Evolutionary conservation across 2,329 filamentous ascomycete genomes (phyloP), one percentile per base, ranked within the genome.

Genomic region (Fusarium sp.): DNA sequence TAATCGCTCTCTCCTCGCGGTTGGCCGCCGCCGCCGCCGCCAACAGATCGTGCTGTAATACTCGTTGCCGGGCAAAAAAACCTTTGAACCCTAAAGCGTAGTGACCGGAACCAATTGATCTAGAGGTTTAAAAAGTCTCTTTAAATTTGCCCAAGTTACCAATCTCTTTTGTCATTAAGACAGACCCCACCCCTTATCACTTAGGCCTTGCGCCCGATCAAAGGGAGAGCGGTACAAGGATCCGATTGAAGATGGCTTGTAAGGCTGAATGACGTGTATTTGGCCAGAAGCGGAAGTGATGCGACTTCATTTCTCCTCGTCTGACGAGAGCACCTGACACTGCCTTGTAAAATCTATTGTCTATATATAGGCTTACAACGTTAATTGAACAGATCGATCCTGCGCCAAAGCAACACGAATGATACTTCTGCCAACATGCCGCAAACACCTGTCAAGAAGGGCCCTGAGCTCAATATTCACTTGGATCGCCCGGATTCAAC

Each of bases 311-410:
- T 27, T 25, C 54, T 57, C 54, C 54, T 8, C n/a, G 11, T 57
- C 39, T 49, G 41, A 35, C 39, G 3, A 10, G 11, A 48, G 11
- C 31, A 42, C 14, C n/a, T 10, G 23, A 12, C n/a, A 19, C 2
- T 5, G 11, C 12, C 7, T 10, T 12, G 8, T 4, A 5, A 49
- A 5, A 3, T 33, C 19, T 5, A 12, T 27, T 6, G 18, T n/a
- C 2, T 33, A 27, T 27, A 29, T n/a, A 29, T 27, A 21, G 3
- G 10, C 25, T 9, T 7, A 21, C 14, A 7, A 16, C 3, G 10
- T 10, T 0, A 2, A 27, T 6, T 4, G 0, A 14, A 16, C 4
- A 19, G 4, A 18, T 8, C 4, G 15, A 18, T 57, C 4, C 1
- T 18, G 4, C 4, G 8, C 9, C 5, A 5, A 10, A 57, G 10